Percentiles rank a stretch among this genome's conserved stretches.
These are phyloP conservation scores for Cenchrus americanus DNA, from an alignment of 176 grass and related monocot genomes.

Conservation along the genomic window DNA sequence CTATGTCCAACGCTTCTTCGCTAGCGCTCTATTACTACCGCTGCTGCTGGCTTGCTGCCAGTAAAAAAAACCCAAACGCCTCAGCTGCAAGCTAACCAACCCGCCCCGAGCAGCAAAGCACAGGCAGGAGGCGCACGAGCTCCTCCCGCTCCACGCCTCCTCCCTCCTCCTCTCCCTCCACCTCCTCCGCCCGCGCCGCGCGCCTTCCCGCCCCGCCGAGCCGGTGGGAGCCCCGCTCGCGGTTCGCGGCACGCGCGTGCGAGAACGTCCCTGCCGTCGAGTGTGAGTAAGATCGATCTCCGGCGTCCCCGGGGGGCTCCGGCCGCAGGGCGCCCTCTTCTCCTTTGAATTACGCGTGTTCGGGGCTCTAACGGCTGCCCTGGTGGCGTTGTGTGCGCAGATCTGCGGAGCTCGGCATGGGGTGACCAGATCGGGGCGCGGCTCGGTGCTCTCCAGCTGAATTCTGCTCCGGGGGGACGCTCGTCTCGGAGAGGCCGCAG, in stretches of 20 bases:
- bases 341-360: conserved; percentile 16
- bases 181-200: not conserved
- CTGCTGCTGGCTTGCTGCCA: not conserved
- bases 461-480: not conserved
- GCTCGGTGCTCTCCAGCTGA: not conserved
- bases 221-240: not conserved
- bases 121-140: not conserved
- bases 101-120: conserved; percentile 35
- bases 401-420: conserved; percentile 49
- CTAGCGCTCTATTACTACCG: conserved; percentile 5
- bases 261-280: not conserved
- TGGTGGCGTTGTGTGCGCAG: conserved; percentile 7
- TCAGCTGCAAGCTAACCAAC: not conserved
- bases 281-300: not conserved
- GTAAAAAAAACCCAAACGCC: not conserved
- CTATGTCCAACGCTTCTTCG: conserved; percentile 25
- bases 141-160: conserved; percentile 1
- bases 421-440: conserved; percentile 43
- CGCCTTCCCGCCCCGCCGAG: not conserved
- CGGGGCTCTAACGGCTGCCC: not conserved
- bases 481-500: not conserved
- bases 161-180: not conserved
- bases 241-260: not conserved
- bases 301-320: not conserved
- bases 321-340: not conserved